These are phyloP conservation scores for Aspergillus pseudoterreus DNA, from an alignment of 2,329 filamentous ascomycete species.

Conservation along the genomic window DNA sequence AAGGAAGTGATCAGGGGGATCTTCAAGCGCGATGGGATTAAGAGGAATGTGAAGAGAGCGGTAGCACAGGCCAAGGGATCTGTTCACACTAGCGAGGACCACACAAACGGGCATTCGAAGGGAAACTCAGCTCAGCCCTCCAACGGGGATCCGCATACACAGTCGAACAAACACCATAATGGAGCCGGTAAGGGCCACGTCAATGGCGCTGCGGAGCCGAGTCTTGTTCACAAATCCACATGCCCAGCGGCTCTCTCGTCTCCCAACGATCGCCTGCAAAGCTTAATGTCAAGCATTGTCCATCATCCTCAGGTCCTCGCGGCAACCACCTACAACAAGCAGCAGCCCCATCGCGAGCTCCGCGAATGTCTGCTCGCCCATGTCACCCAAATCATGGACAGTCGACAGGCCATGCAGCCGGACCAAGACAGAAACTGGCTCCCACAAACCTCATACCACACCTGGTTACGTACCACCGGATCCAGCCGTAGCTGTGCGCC, in stretches of 20 bases:
- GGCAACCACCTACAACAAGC: not conserved
- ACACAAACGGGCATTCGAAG: not conserved
- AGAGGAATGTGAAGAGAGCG: not conserved
- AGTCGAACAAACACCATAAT: not conserved
- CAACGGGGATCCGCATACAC: not conserved
- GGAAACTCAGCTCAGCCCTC: not conserved
- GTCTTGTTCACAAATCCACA: not conserved
- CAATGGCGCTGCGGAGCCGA: not conserved
- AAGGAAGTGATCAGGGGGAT: not conserved
- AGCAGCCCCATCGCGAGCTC: not conserved
- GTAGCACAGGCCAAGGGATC: not conserved
- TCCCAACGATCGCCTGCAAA: not conserved
- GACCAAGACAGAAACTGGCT: not conserved
- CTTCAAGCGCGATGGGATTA: not conserved
- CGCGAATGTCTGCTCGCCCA: not conserved
- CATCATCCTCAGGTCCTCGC: not conserved
- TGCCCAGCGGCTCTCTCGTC: not conserved
- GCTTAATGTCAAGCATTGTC: not conserved
- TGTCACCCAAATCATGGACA: not conserved
- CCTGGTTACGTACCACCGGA: not conserved
- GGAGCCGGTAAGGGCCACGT: not conserved
- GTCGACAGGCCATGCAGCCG: not conserved
- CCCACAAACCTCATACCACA: not conserved
- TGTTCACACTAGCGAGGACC: not conserved
- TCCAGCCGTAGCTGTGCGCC: not conserved